Conservation (phyloP, 2,329 filamentous ascomycete genomes). For the Aciculosporium take region DNA sequence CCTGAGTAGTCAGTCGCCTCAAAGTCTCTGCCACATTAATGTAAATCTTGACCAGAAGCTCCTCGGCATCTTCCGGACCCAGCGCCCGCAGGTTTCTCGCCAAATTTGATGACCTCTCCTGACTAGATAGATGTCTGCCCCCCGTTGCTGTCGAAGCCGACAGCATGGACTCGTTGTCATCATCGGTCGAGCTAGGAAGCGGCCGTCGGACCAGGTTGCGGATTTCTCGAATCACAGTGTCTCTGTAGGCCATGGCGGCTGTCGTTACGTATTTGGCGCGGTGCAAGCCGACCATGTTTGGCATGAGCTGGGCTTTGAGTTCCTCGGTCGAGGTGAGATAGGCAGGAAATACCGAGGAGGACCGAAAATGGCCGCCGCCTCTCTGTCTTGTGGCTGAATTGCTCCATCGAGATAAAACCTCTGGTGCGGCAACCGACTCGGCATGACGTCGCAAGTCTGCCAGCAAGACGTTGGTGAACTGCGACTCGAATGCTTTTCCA, state of each 20-base stretch:
- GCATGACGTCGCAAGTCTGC: constrained; percentile 71
- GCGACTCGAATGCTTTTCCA: constrained; percentile 71
- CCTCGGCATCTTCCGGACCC: constrained; percentile 72
- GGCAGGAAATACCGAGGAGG: constrained; percentile 56
- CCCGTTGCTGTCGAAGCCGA: constrained; percentile 64
- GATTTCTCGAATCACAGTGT: constrained; percentile 73
- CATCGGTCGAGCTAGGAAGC: constrained; percentile 83
- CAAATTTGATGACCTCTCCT: constrained; percentile 79
- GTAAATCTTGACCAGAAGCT: constrained; percentile 69
- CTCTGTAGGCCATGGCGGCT: constrained; percentile 73
- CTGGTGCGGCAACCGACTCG: constrained; percentile 51
- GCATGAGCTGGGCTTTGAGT: constrained; percentile 55
- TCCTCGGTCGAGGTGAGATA: constrained; percentile 63
- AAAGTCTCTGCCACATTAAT: constrained; percentile 77
- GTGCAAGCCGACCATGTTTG: constrained; percentile 65
- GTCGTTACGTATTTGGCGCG: constrained; percentile 65
- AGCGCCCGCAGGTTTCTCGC: constrained; percentile 78
- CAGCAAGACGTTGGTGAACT: constrained; percentile 65
- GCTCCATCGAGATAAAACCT: constrained; percentile 76
- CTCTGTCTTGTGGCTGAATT: constrained; percentile 59
- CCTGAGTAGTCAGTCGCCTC: constrained; percentile 72
- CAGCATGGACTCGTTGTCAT: constrained; percentile 82
- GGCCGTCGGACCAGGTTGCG: constrained; percentile 71
- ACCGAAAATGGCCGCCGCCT: constrained; percentile 52
- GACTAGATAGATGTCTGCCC: constrained; percentile 55